phyloP scores from a whole-genome alignment of 306 rosid genomes.

The Dryas octopetala region DNA sequence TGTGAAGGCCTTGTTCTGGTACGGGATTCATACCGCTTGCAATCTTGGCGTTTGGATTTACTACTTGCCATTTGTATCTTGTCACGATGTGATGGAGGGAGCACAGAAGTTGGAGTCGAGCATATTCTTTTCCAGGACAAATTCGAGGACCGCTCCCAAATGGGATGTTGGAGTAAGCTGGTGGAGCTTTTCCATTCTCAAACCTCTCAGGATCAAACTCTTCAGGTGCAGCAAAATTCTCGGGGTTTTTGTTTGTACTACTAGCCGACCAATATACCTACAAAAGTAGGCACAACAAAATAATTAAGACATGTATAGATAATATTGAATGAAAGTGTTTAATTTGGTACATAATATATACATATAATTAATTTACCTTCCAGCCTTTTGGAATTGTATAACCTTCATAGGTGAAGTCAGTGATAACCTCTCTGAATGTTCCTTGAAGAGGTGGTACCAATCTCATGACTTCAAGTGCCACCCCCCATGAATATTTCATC shows the following conservation, averaged over 20 bases:
- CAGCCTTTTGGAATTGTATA: constrained; percentile 53
- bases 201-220: too few relatives aligned
- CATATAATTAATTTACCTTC: constrained; percentile 25
- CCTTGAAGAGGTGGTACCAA: constrained; percentile 47
- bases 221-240: too few relatives aligned
- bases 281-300: too few relatives aligned
- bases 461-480: constrained; percentile 49
- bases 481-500: constrained; percentile 64
- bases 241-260: too few relatives aligned
- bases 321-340: too few relatives aligned
- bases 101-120: too few relatives aligned
- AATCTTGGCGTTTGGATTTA: constrained; percentile 40
- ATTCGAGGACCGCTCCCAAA: too few relatives aligned
- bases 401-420: constrained; percentile 48
- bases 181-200: too few relatives aligned
- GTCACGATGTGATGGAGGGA: constrained; percentile 46
- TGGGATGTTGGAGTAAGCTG: too few relatives aligned
- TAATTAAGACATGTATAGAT: too few relatives aligned
- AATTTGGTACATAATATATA: too few relatives aligned
- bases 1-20: constrained; percentile 43
- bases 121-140: too few relatives aligned
- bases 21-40: constrained; percentile 42
- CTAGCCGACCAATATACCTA: constrained; percentile 37
- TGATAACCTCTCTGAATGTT: constrained; percentile 43
- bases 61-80: constrained; percentile 46